phyloP scores from a whole-genome alignment of 208 protist species.

The Polymyxa betae region DNA sequence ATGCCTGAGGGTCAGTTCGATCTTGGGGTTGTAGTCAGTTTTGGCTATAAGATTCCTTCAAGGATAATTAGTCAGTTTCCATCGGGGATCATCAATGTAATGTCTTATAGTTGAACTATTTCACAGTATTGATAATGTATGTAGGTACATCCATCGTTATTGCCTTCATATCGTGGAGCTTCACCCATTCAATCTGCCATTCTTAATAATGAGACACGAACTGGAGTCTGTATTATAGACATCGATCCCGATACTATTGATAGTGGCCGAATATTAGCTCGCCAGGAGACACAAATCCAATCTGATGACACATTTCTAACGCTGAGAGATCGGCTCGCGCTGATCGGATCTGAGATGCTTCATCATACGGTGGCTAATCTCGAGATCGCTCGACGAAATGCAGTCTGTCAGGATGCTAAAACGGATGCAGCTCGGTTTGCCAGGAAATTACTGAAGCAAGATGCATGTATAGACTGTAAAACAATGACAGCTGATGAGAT shows the following conservation, averaged over 20 bases:
- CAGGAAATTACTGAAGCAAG: neutral
- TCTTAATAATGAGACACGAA: neutral
- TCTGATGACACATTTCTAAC: neutral
- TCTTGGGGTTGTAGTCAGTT: slow-evolving; percentile 41
- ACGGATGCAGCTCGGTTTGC: neutral
- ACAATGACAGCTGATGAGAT: neutral
- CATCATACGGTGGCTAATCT: neutral
- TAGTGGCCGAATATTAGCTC: neutral
- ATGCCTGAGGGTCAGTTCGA: neutral
- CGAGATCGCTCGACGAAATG: neutral
- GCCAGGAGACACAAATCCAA: neutral
- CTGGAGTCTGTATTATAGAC: slow-evolving; percentile 26
- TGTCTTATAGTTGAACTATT: neutral
- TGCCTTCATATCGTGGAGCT: slow-evolving; percentile 7
- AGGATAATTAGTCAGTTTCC: slow-evolving; percentile 22
- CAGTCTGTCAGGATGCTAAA: neutral
- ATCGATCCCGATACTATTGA: neutral
- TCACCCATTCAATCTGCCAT: slow-evolving; percentile 34
- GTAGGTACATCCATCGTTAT: slow-evolving; percentile 10
- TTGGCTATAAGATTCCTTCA: slow-evolving; percentile 11
- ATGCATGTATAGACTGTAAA: neutral
- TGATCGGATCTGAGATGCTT: neutral
- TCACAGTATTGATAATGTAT: neutral
- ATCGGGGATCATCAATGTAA: neutral
- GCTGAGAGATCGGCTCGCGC: neutral